phyloP scores from a whole-genome alignment of 2,329 filamentous ascomycete genomes.

The Fusarium transvaalense region DNA sequence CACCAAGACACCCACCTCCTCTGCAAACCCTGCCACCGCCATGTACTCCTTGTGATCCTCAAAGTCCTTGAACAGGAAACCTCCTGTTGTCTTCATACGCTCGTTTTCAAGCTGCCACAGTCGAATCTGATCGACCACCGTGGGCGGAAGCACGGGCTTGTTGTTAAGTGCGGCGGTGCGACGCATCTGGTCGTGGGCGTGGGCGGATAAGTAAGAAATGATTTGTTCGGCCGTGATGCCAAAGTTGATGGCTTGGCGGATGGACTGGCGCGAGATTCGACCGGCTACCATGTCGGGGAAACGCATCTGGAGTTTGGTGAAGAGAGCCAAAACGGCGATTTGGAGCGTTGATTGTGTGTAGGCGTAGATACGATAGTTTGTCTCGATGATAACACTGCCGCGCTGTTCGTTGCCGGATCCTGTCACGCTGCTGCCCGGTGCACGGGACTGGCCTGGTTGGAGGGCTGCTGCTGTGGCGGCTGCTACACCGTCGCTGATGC shows the following conservation, averaged over 20 bases:
- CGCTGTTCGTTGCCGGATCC: slow-evolving; percentile 61
- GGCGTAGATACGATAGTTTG: slow-evolving; percentile 96
- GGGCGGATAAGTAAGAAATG: slow-evolving; percentile 89
- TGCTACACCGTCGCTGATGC: slow-evolving; percentile 75
- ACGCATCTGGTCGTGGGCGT: slow-evolving; percentile 95
- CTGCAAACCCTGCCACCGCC: slow-evolving; percentile 80
- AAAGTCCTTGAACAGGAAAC: slow-evolving; percentile 93
- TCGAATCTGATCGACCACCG: slow-evolving; percentile 96
- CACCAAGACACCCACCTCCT: slow-evolving; percentile 88
- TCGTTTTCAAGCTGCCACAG: slow-evolving; percentile 98
- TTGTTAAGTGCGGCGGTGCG: slow-evolving; percentile 69
- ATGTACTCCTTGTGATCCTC: slow-evolving; percentile 76
- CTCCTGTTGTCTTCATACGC: slow-evolving; percentile 84
- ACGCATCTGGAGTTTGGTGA: slow-evolving; percentile 87
- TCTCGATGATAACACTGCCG: slow-evolving; percentile 95
- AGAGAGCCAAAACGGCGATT: slow-evolving; percentile 92
- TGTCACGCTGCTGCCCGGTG: slow-evolving; percentile 51
- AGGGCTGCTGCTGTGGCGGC: slow-evolving; percentile 69
- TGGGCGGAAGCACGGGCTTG: slow-evolving; percentile 86
- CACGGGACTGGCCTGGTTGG: slow-evolving; percentile 54
- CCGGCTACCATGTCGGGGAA: slow-evolving; percentile 96
- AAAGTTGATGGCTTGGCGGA: slow-evolving; percentile 85
- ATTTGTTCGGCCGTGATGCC: slow-evolving; percentile 97
- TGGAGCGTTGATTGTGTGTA: slow-evolving; percentile 95
- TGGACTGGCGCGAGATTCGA: slow-evolving; percentile 87